Evolutionary conservation across 1,284 basidiomycete species (phyloP), one percentile per base, ranked within the genome.

Genomic region (Porogramme epimiltina): DNA sequence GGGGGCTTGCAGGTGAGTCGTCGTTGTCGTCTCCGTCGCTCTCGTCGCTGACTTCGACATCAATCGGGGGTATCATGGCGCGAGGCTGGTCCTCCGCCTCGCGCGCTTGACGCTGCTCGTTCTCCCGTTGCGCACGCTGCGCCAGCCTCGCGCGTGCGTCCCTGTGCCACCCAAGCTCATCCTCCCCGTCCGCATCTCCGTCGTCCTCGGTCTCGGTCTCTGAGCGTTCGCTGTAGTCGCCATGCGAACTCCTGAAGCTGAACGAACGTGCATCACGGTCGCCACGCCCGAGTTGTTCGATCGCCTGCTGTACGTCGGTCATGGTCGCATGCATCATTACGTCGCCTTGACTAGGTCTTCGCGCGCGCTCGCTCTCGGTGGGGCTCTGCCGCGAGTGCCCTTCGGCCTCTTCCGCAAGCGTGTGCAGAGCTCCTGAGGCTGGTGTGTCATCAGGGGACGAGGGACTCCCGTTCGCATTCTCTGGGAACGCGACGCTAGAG

Each of bases 221-320:
- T 1, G 73, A 77, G 8, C 74, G 79, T 51, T 85, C 79, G 11
- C 78, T 81, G 25, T 77, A 77, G 47, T 74, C 73, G 6, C 76
- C 73, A 19, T 61, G 71, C 6, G 81, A 82, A 61, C 84, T 87
- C 5, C 82, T 77, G 64, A 89, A 91, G 61, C 85, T 89, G 67
- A 90, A 89, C 62, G 84, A 87, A 36, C 82, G 77, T 3, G 77
- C 71, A 54, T 87, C 84, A 19, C 73, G 70, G 61, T 80, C 78
- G 49, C 64, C 65, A 36, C 74, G 69, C 11, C 82, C 87, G 33
- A 91, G 82, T 60, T 89, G 85, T 57, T 91, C 87, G 58, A 95
- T 93, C 9, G 91, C 93, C 60, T 89, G 74, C 69, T 94, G 89
- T 10, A 95, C 89, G 56, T 95, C 91, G 3, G 89, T 91, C 77